phyloP scores from a whole-genome alignment of 2,329 filamentous ascomycete species.

The Phialophora tarda region DNA sequence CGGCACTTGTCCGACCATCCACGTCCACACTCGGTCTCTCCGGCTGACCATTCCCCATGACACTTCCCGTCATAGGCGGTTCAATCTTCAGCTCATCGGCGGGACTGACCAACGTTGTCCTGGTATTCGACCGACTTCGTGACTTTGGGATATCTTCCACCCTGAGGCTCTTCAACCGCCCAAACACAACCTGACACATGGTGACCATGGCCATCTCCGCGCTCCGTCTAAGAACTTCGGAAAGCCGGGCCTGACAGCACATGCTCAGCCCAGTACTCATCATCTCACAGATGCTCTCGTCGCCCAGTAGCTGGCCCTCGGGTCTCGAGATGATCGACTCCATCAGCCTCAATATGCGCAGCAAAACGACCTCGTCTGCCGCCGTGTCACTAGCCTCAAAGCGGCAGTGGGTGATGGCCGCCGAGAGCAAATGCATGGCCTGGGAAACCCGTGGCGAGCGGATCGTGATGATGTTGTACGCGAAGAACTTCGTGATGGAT shows the following conservation, averaged over 20 bases:
- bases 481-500: slow-evolving; percentile 93
- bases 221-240: slow-evolving; percentile 84
- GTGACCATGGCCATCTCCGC: slow-evolving; percentile 95
- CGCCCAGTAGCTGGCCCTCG: slow-evolving; percentile 89
- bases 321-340: slow-evolving; percentile 96
- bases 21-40: slow-evolving; percentile 34
- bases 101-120: slow-evolving; percentile 53
- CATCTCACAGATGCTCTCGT: slow-evolving; percentile 99
- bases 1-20: slow-evolving; percentile 22
- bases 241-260: slow-evolving; percentile 91
- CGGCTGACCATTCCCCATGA: slow-evolving; percentile 59
- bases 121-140: slow-evolving; percentile 37
- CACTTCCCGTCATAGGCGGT: slow-evolving; percentile 58
- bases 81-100: slow-evolving; percentile 84
- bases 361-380: slow-evolving; percentile 91
- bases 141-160: slow-evolving; percentile 66
- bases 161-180: slow-evolving; percentile 85
- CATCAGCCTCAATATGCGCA: slow-evolving; percentile 96
- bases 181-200: slow-evolving; percentile 99
- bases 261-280: slow-evolving; percentile 98
- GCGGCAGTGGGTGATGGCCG: slow-evolving; percentile 94
- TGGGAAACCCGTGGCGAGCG: slow-evolving; percentile 85
- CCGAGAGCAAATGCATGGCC: slow-evolving; percentile 92
- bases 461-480: slow-evolving; percentile 86
- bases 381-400: slow-evolving; percentile 96